Percentiles rank a stretch among this genome's conserved stretches.
These are phyloP conservation scores for Marasmius tenuissimus DNA, from an alignment of 1,284 basidiomycete genomes.

Conservation along the genomic window DNA sequence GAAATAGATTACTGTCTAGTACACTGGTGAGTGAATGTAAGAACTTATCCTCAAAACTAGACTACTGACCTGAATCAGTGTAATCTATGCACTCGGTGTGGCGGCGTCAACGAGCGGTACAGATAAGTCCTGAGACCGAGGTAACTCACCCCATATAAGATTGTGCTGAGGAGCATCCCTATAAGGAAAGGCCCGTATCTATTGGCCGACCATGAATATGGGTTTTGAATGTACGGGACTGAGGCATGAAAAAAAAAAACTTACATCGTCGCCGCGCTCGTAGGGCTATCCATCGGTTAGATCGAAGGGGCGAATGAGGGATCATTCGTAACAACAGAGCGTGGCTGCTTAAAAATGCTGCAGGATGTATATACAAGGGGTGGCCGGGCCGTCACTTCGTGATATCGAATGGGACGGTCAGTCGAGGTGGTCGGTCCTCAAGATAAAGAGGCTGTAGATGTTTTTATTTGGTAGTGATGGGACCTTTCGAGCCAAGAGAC, in stretches of 20 bases:
- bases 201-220: neutral
- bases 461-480: no score
- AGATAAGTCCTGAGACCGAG: neutral
- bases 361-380: neutral
- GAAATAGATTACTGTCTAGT: neutral
- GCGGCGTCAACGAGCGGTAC: neutral
- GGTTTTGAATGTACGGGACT: neutral
- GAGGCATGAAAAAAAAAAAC: neutral
- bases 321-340: no score
- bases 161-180: slow-evolving; percentile 7
- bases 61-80: slow-evolving; percentile 23
- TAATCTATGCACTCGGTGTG: slow-evolving; percentile 17
- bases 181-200: slow-evolving; percentile 9
- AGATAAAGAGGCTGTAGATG: no score
- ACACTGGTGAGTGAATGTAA: neutral
- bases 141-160: slow-evolving; percentile 24
- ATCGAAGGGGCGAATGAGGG: no score
- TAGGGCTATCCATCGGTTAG: neutral
- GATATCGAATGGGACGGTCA: no score
- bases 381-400: no score
- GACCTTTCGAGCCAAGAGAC: no score
- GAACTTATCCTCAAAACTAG: no score
- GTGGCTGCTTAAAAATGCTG: neutral
- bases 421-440: no score
- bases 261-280: neutral